Evolutionary conservation across 805 yeast genomes (phyloP).

Genomic region (Ascoidea asiatica): DNA sequence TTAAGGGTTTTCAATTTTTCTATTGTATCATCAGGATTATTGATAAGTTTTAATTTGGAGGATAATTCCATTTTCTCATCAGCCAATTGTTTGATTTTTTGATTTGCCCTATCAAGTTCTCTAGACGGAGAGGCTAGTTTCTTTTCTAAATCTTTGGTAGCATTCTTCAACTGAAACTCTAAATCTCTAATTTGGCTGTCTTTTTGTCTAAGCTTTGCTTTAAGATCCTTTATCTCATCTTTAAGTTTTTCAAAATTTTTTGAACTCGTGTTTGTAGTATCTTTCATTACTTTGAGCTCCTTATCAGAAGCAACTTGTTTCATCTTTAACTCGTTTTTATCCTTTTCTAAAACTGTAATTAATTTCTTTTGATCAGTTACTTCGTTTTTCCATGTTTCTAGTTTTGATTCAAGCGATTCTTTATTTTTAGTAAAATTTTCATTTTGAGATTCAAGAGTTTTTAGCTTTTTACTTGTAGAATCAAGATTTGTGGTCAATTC

Average conservation of each 20-base stretch:
- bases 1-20: constrained; percentile 16
- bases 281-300: constrained; percentile 14
- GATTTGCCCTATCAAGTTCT: constrained; percentile 21
- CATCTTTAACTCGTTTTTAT: constrained; percentile 13
- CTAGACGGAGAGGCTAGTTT: constrained; percentile 21
- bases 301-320: constrained; percentile 14
- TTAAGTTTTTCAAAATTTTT: constrained; percentile 15
- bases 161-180: constrained; percentile 16
- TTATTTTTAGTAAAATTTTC: constrained; percentile 17
- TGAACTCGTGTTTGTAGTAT: constrained; percentile 14
- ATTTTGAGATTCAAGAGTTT: constrained; percentile 21
- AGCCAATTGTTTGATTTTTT: constrained; percentile 22
- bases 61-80: constrained; percentile 32
- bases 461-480: constrained; percentile 20
- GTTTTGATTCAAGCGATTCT: constrained; percentile 16
- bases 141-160: constrained; percentile 21
- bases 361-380: constrained; percentile 11
- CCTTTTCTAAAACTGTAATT: constrained; percentile 8
- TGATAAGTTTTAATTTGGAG: constrained; percentile 22
- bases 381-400: constrained; percentile 9
- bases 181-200: constrained; percentile 20
- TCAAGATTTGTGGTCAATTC: constrained; percentile 49
- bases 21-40: constrained; percentile 23
- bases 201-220: constrained; percentile 15
- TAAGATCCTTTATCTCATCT: constrained; percentile 15